These are phyloP conservation scores for Amesomyces nigricolor DNA, from an alignment of 2,329 filamentous ascomycete species.

Conservation along the genomic window DNA sequence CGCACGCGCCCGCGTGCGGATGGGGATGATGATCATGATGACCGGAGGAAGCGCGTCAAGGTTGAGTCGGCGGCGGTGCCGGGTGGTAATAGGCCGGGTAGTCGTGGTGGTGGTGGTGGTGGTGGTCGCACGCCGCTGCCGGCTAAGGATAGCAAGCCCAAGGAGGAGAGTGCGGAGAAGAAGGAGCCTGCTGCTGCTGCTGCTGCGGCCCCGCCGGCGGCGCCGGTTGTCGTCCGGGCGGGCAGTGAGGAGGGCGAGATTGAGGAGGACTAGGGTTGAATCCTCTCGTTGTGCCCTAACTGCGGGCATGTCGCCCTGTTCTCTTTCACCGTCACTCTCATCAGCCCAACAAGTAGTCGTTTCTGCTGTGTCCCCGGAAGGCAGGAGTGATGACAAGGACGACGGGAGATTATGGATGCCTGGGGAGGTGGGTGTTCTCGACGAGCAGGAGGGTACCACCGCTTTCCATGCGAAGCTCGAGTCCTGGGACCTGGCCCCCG, in stretches of 20 bases:
- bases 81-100: conserved; percentile 54
- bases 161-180: conserved; percentile 36
- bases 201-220: too few species aligned
- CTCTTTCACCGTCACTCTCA: too few species aligned
- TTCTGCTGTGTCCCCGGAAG: too few species aligned
- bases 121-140: conserved; percentile 30
- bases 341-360: not conserved
- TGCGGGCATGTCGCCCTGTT: too few species aligned
- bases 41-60: conserved; percentile 55
- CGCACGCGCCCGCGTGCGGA: conserved; percentile 67
- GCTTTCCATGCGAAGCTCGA: too few species aligned
- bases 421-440: not conserved
- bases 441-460: too few species aligned
- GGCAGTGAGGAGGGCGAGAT: conserved; percentile 98
- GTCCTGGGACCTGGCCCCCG: too few species aligned
- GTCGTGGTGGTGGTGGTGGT: conserved; percentile 40
- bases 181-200: conserved; percentile 17
- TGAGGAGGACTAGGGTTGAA: conserved; percentile 60
- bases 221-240: conserved; percentile 59
- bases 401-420: too few species aligned
- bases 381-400: too few species aligned
- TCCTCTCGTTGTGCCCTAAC: too few species aligned
- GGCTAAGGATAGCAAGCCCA: conserved; percentile 19
- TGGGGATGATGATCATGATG: conserved; percentile 64
- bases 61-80: conserved; percentile 37